Base-by-base conservation (phyloP, 2,329 filamentous ascomycete genomes). In the Fusarium euwallaceae region DNA sequence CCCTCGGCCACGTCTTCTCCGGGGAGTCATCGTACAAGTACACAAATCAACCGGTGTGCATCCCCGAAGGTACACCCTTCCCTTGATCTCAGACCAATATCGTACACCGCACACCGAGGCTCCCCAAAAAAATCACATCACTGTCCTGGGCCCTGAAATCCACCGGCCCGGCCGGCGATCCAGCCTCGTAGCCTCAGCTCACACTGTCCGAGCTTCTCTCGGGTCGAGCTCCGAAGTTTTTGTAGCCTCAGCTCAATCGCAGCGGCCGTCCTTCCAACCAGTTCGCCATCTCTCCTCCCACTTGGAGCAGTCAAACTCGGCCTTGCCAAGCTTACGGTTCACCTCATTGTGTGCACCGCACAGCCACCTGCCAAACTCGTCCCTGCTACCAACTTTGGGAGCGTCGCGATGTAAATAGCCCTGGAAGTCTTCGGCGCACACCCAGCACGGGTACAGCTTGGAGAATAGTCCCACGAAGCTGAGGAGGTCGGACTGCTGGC, bases 271-370 rank as follows among this genome's bases (percentile, higher is more conserved):
- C 81, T 90, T 91, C 92, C 94, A 98, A 0, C 97, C 97, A 2
- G 93, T 97, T 84, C 93, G 88, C 97, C 97, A 99, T 82, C 97
- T 90, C 87, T 98, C 94, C 82, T 98, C 92, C 96, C 97, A 98
- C 79, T 87, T 90, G 65, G 86, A 87, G 85, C 97, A 99, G 87
- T 99, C 95, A 84, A 99, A 99, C 77, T 89, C 89, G 69, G 90
- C 88, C 88, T 99, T 99, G 60, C 97, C 97, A 77, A 99, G 83
- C 86, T 98, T 98, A 70, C 87, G 87, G 83, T 97, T 97, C 55
- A 97, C 94, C 32, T 94, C 93, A 83, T 97, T 97, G 83, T 97
- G 94, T 70, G 94, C 94, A 79, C 93, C 92, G 80, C 94, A 97
- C 82, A 97, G 88, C 94, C 94, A 97, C 70, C 86, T 87, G 27